A percentile compares a stretch with the other conserved stretches of the same genome.
Evolutionary conservation across 106 monocot genomes (phyloP).

Genomic region (Dendrobium chrysotoxum): DNA sequence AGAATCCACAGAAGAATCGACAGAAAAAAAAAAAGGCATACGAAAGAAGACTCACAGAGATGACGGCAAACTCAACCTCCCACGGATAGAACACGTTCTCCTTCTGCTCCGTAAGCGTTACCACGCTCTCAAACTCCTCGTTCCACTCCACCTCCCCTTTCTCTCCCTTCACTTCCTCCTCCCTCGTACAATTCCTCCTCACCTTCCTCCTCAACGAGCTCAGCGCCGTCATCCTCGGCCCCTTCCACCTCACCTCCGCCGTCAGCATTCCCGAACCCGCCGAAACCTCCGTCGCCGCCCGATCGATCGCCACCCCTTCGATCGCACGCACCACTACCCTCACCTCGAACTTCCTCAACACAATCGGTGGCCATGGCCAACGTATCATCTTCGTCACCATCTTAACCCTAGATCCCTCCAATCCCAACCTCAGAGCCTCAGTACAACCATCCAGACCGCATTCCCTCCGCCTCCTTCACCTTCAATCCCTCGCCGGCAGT

Average conservation of each 20-base stretch:
- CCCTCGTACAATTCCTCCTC: conserved; percentile 53
- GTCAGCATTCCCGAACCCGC: background rate
- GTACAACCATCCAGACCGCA: background rate
- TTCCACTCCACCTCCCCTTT: conserved; percentile 30
- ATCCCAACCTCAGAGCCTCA: background rate
- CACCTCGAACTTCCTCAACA: conserved; percentile 35
- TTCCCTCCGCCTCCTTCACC: background rate
- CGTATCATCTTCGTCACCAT: conserved; percentile 47
- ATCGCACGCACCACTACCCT: conserved; percentile 24
- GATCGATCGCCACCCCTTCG: conserved; percentile 18
- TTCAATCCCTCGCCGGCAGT: background rate
- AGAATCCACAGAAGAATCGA: background rate
- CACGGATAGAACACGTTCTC: conserved; percentile 8
- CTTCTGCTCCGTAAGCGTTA: conserved; percentile 3
- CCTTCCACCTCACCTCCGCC: conserved; percentile 53
- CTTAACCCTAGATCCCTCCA: background rate
- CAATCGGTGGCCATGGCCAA: conserved; percentile 58
- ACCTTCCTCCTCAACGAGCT: conserved; percentile 32
- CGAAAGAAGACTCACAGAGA: conserved; percentile 3
- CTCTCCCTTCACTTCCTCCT: conserved; percentile 24
- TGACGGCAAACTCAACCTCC: conserved; percentile 5
- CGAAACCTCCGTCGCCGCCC: background rate
- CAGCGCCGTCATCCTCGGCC: conserved; percentile 27
- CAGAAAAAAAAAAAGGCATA: background rate
- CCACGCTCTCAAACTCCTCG: conserved; percentile 10